Base-by-base conservation (phyloP, 768 basidiomycete genomes). In the Cystobasidium tubakii region DNA sequence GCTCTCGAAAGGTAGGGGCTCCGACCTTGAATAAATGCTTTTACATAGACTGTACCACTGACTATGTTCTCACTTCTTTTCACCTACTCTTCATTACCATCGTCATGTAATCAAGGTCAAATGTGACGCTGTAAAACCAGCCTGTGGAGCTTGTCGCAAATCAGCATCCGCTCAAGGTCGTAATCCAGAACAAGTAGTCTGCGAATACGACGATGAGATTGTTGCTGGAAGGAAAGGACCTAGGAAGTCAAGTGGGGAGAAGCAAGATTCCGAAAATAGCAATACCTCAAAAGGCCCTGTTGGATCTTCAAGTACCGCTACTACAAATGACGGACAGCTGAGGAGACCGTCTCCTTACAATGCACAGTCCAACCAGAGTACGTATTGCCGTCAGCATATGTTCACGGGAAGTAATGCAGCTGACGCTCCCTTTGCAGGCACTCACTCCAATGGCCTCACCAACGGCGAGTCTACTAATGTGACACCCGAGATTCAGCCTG, bases 111-210 rank as follows among this genome's bases (percentile, higher is more conserved):
- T 39, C 39, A 6, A 65, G 63, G 63, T 65, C 55, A 42, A 50
- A 54, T 73, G 72, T 42, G 72, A 73, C 43, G 72, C 72, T 29
- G 36, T 70, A 21, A 63, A 66, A 44, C 72, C 72, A 31, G 62
- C 43, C 9, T 73, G 72, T 53, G 50, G 10, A 12, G 62, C 72
- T 7, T 73, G 72, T 43, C 25, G 60, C 15, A 73, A 73, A 60
- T 36, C 65, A 1, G 72, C 72, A 13, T 23, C 36, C 10, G 72
- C 50, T 21, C 72, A 73, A 39, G 60, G 62, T 33, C 66, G 42
- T 4, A 36, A 63, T 12, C 53, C 64, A 36, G 62, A 65, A 23
- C 36, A 39, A 21, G 62, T 73, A 25, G 63, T 63, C 10, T 73
- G 72, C 29, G 60, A 63, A 50, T 73, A 73, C 39, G 72, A 73